A percentile compares a stretch with the other conserved stretches of the same genome.
Evolutionary conservation across 805 yeast species (phyloP).

Genomic region (Kuraishia borneana): DNA sequence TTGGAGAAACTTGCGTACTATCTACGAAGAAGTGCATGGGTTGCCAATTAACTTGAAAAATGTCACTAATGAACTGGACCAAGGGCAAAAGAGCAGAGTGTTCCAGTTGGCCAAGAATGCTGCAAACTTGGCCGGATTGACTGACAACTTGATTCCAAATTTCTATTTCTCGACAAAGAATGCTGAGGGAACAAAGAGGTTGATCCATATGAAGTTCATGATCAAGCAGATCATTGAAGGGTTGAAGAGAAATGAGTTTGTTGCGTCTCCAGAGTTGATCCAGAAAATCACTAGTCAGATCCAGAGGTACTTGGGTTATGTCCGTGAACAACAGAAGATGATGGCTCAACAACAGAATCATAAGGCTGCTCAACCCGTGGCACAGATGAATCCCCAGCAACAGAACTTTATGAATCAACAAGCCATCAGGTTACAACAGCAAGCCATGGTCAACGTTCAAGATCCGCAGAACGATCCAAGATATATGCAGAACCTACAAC

Average conservation of each 20-base stretch:
- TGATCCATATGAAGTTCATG: constrained; percentile 71
- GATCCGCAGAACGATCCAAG: not conserved
- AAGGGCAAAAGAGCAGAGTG: constrained; percentile 53
- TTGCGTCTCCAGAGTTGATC: constrained; percentile 63
- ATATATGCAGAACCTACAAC: no score
- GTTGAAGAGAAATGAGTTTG: constrained; percentile 49
- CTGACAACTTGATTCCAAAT: constrained; percentile 69
- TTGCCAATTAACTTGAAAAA: constrained; percentile 59
- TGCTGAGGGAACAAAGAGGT: constrained; percentile 61
- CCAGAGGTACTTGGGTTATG: constrained; percentile 63
- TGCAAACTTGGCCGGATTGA: constrained; percentile 52
- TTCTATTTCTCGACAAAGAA: constrained; percentile 69
- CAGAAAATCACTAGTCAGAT: constrained; percentile 64
- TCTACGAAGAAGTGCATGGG: constrained; percentile 59
- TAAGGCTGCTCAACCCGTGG: constrained; percentile 7
- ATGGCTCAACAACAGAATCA: constrained; percentile 3
- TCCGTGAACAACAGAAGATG: constrained; percentile 31
- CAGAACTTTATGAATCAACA: constrained; percentile 2
- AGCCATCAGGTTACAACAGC: constrained; percentile 8
- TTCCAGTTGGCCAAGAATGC: constrained; percentile 40
- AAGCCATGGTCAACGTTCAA: not conserved
- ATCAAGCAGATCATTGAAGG: constrained; percentile 66
- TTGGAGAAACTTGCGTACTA: constrained; percentile 46
- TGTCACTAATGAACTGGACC: constrained; percentile 47
- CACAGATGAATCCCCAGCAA: constrained; percentile 6